Base-by-base conservation (phyloP, 116 monocot genomes). In the Cymodocea nodosa region DNA sequence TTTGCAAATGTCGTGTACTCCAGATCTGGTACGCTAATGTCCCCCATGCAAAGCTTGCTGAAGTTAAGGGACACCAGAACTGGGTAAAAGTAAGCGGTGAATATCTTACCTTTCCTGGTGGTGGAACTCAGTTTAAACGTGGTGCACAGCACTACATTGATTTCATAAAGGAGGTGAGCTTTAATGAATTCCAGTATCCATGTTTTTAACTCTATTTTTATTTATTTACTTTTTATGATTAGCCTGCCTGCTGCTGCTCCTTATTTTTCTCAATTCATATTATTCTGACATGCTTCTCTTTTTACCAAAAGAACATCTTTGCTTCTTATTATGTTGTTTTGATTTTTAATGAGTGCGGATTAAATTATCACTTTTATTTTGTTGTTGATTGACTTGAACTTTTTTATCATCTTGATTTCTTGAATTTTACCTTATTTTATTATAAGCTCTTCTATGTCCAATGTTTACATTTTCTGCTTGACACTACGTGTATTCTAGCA, bases 1-100 rank as follows among this genome's bases (percentile, higher is more conserved):
- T n/a, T 1, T 15, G 14, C 5, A 44, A n/a, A 36, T 63, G 8
- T 10, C 34, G 15, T 66, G 49, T 76, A 12, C 37, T 57, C 75
- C 89, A 94, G 97, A 86, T 97, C 56, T 97, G 91, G 97, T 97
- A 91, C 72, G 69, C 70, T 58, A 97, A 97, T 79, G 88, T 88
- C 10, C 97, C 90, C 61, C 91, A 91, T 73, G 80, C 82, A 11
- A 52, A 74, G 78, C 82, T 97, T 68, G 91, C 81, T n/a, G 69
- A 37, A 58, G 76, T 85, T 13, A 97, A 97, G 56, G 91, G 86
- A 20, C 91, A 88, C 77, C 97, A 97, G 63, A 97, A 97, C 74
- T 97, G 97, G 97, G 91, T 97, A 8, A 91, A 91, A 73, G 91
- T 85, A 52, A 71, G 76, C 18, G 91, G 97, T 56, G 88, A 97